Percentiles rank a stretch among this genome's conserved stretches.
Conservation (phyloP, 1,284 basidiomycete genomes). For the Puccinia novopanici region DNA sequence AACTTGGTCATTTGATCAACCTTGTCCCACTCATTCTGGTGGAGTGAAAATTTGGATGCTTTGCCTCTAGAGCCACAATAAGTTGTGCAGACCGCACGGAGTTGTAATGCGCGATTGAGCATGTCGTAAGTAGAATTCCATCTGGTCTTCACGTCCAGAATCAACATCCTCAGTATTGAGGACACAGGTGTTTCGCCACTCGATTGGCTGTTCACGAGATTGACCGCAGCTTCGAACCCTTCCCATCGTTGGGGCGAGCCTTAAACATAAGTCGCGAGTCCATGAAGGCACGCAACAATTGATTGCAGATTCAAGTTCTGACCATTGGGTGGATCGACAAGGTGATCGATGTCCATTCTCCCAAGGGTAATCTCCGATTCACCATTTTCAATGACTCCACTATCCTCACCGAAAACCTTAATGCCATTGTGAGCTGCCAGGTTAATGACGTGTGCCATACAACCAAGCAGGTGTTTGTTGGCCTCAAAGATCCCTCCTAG, state of each 20-base stretch:
- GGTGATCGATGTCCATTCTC: neutral
- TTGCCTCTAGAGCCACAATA: neutral
- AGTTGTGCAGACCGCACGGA: neutral
- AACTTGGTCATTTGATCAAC: no score
- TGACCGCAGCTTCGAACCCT: neutral
- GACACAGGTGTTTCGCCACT: neutral
- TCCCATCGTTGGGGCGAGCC: neutral
- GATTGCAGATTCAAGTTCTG: neutral
- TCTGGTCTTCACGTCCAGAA: no score
- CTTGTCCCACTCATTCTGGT: neutral
- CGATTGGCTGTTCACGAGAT: neutral
- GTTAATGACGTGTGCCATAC: conserved; percentile 11
- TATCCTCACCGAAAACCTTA: neutral
- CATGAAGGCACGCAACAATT: neutral
- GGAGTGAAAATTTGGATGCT: neutral
- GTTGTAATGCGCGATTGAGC: no score
- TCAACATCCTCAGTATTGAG: no score
- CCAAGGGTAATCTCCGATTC: no score
- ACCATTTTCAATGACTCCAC: no score
- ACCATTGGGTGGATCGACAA: neutral
- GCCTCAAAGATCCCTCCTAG: neutral
- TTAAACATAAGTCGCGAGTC: neutral
- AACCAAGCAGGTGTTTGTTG: neutral
- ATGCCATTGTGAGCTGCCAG: neutral
- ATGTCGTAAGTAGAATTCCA: no score